Percentiles rank a stretch among this genome's conserved stretches.
Evolutionary conservation across 2,329 filamentous ascomycete genomes (phyloP).

Genomic region (Xylariaceae sp.): DNA sequence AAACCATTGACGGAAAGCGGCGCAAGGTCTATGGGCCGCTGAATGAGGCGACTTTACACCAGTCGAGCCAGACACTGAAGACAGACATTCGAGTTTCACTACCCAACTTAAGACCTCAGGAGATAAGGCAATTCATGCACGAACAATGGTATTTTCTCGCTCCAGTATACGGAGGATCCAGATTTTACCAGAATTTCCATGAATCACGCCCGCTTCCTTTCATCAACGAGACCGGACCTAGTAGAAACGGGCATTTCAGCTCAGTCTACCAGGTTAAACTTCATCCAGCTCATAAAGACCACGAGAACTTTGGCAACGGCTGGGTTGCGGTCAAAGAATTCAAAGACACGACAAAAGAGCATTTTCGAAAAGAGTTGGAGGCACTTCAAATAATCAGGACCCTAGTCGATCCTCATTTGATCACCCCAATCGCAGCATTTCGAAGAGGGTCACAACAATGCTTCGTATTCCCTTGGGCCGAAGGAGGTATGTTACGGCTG

Average conservation of each 20-base stretch:
- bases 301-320: not conserved
- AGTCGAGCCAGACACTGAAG: not conserved
- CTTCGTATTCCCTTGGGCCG: conserved; percentile 16
- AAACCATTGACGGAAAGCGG: not conserved
- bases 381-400: not conserved
- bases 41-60: not conserved
- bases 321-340: conserved; percentile 7
- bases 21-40: not conserved
- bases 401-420: conserved; percentile 7
- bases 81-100: not conserved
- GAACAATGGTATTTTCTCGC: conserved; percentile 8
- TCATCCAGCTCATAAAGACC: conserved; percentile 3
- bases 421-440: conserved; percentile 10
- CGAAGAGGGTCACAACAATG: conserved; percentile 1
- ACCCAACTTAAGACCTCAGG: not conserved
- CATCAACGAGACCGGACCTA: not conserved
- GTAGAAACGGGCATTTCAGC: conserved; percentile 2
- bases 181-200: conserved; percentile 1
- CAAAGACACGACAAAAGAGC: not conserved
- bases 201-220: not conserved
- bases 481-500: conserved; percentile 8
- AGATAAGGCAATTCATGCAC: not conserved
- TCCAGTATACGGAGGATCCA: not conserved
- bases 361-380: conserved; percentile 4
- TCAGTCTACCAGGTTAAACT: conserved; percentile 5